Evolutionary conservation across 805 yeast species (phyloP).

Genomic region (Wickerhamiella azyma): DNA sequence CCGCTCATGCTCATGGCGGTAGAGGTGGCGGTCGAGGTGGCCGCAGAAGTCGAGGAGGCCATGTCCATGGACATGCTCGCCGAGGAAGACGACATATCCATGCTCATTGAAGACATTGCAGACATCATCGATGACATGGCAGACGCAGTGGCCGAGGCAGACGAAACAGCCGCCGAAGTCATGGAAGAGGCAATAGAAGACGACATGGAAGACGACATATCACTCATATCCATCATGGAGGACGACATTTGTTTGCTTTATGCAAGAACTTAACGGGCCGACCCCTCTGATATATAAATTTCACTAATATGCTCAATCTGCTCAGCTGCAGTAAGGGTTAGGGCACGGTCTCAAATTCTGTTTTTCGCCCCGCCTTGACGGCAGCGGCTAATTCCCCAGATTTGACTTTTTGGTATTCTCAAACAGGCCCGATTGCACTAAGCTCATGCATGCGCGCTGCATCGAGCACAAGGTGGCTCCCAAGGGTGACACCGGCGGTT

Average conservation of each 20-base stretch:
- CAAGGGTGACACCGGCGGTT: too few species aligned
- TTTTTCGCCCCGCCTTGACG: too few species aligned
- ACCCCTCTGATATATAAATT: neutral
- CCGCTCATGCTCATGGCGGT: conserved; percentile 12
- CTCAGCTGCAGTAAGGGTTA: conserved; percentile 3
- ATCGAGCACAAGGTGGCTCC: too few species aligned
- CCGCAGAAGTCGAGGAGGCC: neutral
- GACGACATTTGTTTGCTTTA: neutral
- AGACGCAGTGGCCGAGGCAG: neutral
- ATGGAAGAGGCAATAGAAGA: neutral
- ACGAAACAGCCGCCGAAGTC: neutral
- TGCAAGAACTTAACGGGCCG: too few species aligned
- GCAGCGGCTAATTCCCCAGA: too few species aligned
- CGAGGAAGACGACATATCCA: neutral
- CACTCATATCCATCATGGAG: conserved; percentile 1
- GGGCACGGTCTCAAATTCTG: too few species aligned
- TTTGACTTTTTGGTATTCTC: too few species aligned
- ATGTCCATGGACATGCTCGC: conserved; percentile 1
- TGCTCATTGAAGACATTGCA: conserved; percentile 13
- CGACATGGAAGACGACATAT: neutral
- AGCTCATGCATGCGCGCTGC: too few species aligned
- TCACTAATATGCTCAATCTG: conserved; percentile 3
- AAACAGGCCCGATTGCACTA: too few species aligned
- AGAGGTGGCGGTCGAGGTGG: neutral
- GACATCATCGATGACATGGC: conserved; percentile 13